Percentiles rank a stretch among this genome's conserved stretches.
Evolutionary conservation across 768 basidiomycete species (phyloP).

Genomic region (Tylopilus sp.): DNA sequence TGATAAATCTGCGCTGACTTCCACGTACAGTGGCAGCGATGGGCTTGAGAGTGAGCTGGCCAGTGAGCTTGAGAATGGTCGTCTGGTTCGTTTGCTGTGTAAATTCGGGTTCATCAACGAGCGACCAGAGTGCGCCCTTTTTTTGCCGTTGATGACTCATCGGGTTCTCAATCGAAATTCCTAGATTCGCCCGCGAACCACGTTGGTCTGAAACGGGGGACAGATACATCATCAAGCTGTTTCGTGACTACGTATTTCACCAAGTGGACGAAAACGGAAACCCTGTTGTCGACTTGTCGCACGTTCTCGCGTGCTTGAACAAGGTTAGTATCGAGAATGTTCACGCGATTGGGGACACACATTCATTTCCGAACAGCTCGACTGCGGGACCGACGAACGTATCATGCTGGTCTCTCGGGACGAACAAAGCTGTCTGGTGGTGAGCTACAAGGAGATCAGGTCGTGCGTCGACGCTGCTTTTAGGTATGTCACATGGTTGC

Average conservation of each 20-base stretch:
- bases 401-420: constrained; percentile 94
- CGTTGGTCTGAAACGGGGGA: constrained; percentile 99
- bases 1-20: background rate
- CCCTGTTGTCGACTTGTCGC: constrained; percentile 85
- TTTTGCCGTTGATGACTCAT: background rate
- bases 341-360: background rate
- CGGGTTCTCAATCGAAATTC: background rate
- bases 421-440: constrained; percentile 93
- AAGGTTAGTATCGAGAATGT: constrained; percentile 53
- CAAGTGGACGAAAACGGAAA: constrained; percentile 90
- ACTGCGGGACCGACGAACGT: constrained; percentile 89
- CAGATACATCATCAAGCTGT: constrained; percentile 95
- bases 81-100: constrained; percentile 82
- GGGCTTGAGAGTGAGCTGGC: constrained; percentile 78
- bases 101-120: constrained; percentile 99
- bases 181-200: constrained; percentile 88
- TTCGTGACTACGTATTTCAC: constrained; percentile 98
- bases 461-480: constrained; percentile 81
- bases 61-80: constrained; percentile 90
- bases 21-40: constrained; percentile 64
- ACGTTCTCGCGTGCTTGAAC: constrained; percentile 90
- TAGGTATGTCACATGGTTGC: constrained; percentile 46
- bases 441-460: constrained; percentile 91
- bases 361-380: constrained; percentile 61
- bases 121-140: constrained; percentile 81